Percentiles rank a stretch among this genome's conserved stretches.
These are phyloP conservation scores for Diplotaxis tenuifolia DNA, from an alignment of 345 rosid species.

Conservation along the genomic window DNA sequence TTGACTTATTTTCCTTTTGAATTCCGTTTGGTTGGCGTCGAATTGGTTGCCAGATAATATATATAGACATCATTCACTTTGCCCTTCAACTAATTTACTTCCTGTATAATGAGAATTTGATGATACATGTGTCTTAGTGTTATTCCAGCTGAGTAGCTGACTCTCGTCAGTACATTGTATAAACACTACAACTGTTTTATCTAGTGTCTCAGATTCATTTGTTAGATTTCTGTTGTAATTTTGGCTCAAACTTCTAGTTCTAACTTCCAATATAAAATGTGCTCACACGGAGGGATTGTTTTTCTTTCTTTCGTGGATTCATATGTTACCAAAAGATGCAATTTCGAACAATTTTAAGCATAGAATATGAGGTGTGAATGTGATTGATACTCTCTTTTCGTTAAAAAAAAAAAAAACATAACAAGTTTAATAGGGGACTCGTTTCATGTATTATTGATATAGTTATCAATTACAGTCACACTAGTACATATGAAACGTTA, in stretches of 20 bases:
- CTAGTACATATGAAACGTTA: too few relatives aligned
- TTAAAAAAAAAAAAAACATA: not conserved
- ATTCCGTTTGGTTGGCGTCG: not conserved
- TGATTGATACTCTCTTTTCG: not conserved
- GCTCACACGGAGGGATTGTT: not conserved
- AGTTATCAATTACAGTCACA: not conserved
- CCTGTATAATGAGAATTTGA: not conserved
- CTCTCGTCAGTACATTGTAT: too few relatives aligned
- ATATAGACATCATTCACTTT: too few relatives aligned
- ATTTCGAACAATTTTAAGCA: not conserved
- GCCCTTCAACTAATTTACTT: not conserved
- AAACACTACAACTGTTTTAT: too few relatives aligned
- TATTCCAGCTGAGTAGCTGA: too few relatives aligned
- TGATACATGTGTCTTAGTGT: not conserved
- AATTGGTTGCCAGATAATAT: not conserved
- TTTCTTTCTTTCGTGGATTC: not conserved
- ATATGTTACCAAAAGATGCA: not conserved
- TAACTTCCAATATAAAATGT: not conserved
- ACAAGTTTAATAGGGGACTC: not conserved
- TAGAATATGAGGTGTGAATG: not conserved
- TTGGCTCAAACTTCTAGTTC: not conserved
- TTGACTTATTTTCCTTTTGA: not conserved
- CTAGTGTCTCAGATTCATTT: too few relatives aligned
- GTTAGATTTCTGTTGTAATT: too few relatives aligned
- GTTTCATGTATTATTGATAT: slow-evolving; percentile 8